A percentile compares a stretch with the other conserved stretches of the same genome.
Conservation (phyloP, 164 flowering plant genomes). For the Magnolia sinica region DNA sequence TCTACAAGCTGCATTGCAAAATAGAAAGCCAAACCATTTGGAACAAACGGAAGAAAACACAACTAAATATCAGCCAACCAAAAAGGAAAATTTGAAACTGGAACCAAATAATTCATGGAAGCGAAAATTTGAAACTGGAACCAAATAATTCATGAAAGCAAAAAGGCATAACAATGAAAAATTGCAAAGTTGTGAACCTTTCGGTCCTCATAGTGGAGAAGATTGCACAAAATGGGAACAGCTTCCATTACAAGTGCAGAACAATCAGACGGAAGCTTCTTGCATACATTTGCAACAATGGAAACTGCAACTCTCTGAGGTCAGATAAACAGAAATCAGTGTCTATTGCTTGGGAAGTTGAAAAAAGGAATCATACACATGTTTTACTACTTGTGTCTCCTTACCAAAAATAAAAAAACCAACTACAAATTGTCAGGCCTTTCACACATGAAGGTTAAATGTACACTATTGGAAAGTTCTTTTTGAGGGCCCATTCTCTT, state of each 20-base stretch:
- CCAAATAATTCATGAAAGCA: neutral
- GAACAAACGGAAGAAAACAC: neutral
- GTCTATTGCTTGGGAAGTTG: neutral
- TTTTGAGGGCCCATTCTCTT: no score
- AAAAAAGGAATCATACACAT: neutral
- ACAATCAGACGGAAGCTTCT: constrained; percentile 66
- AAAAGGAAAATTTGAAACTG: neutral
- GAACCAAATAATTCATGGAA: neutral
- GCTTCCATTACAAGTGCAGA: constrained; percentile 68
- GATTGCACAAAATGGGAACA: constrained; percentile 76
- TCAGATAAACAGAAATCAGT: neutral
- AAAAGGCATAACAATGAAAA: neutral
- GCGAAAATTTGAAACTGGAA: neutral
- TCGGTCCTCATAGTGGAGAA: constrained; percentile 81
- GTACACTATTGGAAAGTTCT: no score
- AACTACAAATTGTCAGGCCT: neutral
- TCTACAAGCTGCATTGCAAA: constrained; percentile 65
- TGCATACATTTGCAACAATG: constrained; percentile 77
- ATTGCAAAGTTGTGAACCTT: constrained; percentile 19
- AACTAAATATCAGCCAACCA: neutral
- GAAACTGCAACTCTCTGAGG: constrained; percentile 75
- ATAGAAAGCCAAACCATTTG: neutral
- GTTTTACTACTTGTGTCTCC: no score
- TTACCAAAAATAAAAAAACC: neutral
- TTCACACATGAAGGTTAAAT: no score